Conservation (phyloP, 306 rosid species). For the Nissolia schottii region DNA sequence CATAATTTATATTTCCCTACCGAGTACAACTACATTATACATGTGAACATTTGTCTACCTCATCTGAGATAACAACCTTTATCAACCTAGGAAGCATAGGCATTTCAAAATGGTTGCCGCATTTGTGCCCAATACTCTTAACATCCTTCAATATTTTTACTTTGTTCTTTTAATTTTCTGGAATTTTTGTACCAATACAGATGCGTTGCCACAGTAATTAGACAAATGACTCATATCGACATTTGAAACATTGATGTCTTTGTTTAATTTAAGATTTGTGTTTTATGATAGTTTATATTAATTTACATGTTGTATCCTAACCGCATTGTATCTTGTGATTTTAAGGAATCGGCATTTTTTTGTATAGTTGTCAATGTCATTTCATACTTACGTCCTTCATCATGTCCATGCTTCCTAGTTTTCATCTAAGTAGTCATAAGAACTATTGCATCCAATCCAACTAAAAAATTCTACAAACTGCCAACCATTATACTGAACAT, state of each 20-base stretch:
- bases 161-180: background rate
- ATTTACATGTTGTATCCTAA: background rate
- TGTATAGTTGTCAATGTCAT: background rate
- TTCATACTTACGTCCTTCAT: background rate
- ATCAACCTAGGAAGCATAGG: background rate
- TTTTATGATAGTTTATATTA: background rate
- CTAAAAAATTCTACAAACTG: background rate
- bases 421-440: background rate
- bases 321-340: background rate
- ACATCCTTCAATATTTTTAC: background rate
- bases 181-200: background rate
- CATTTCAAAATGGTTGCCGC: background rate
- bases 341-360: background rate
- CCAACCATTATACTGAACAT: background rate
- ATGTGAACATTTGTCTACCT: background rate
- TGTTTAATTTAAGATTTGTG: background rate
- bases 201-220: background rate
- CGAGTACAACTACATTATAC: background rate
- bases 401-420: background rate
- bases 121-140: background rate
- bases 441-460: constrained; percentile 17
- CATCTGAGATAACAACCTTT: background rate
- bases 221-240: background rate
- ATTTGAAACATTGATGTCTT: background rate
- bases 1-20: background rate